A percentile compares a stretch with the other conserved stretches of the same genome.
These are phyloP conservation scores for Monilinia aucupariae DNA, from an alignment of 2,329 filamentous ascomycete species.

Conservation along the genomic window DNA sequence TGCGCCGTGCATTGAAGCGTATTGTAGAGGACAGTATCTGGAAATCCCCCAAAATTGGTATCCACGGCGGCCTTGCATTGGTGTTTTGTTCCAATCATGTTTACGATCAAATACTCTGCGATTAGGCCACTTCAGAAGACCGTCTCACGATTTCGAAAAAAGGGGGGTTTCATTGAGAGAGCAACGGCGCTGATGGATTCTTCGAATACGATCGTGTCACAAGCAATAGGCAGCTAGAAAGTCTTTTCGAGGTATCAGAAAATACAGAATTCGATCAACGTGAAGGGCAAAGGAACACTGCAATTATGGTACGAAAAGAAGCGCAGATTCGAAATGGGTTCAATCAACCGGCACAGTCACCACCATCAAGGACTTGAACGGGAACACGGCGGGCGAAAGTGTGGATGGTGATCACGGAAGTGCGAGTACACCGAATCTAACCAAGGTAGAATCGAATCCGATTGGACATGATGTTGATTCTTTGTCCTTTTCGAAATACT, in stretches of 20 bases:
- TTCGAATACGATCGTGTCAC: constrained; percentile 14
- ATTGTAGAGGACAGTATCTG: not conserved
- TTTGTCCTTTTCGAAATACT: not conserved
- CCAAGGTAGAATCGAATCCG: not conserved
- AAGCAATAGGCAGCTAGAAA: constrained; percentile 9
- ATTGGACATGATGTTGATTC: not conserved
- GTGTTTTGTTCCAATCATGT: not conserved
- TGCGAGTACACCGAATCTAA: not conserved
- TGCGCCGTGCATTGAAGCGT: not conserved
- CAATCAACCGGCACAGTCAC: constrained; percentile 1
- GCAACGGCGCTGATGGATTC: constrained; percentile 5
- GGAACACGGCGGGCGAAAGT: not conserved
- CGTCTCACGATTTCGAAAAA: not conserved
- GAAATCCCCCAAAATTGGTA: not conserved
- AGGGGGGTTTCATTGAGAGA: not conserved
- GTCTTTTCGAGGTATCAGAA: constrained; percentile 12
- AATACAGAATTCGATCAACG: constrained; percentile 2
- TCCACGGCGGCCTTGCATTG: not conserved
- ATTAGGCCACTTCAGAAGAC: not conserved
- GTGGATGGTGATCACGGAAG: not conserved
- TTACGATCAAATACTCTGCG: not conserved
- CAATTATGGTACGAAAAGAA: not conserved
- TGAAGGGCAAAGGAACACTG: not conserved
- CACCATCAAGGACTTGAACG: not conserved
- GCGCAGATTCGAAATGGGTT: not conserved